Base-by-base conservation (phyloP, 495 filamentous ascomycete species). In the Polyplosphaeria fusca region DNA sequence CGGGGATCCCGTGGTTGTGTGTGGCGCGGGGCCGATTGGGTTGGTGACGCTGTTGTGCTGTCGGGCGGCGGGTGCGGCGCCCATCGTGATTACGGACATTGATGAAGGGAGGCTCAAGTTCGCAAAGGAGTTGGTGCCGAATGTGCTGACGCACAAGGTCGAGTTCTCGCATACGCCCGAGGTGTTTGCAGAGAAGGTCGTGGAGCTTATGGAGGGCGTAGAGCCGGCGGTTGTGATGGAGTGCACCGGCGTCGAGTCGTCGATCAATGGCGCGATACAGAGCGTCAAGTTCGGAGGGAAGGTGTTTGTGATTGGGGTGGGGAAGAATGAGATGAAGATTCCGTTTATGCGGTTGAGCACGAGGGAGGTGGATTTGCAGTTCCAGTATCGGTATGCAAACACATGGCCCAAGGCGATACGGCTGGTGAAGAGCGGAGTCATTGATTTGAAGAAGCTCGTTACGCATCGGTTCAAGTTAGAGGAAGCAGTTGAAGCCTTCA, bases 321-420 rank as follows among this genome's bases (percentile, higher is more conserved):
- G 91, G 59, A 93, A 87, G 83, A 89, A 89, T 66, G 89, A 95
- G 80, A 91, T 95, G 78, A 86, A 82, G 67, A 86, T 95, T 59
- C 91, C 91, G 32, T 96, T 95, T 73, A 95, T 95, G 89, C 78
- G 89, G 60, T 77, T 88, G 26, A 91, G 86, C 66, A 92, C 89
- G 13, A 80, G 88, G 65, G 92, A 97, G 75, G 84, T 97, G 64
- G 92, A 96, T 70, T 73, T 97, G 52, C 87, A 91, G 74, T 94
- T 95, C 74, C 92, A 96, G 77, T 96, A 97, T 74, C 82, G 92
- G 49, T 96, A 96, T 76, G 79, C 77, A 74, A 97, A 96, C 76
- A 95, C 88, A 42, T 97, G 92, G 92, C 92, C 92, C 43, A 78
- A 86, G 47, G 92, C 92, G 39, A 96, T 97, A 56, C 82, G 91